phyloP scores from a whole-genome alignment of 1,139 yeast genomes.

The Nakaseomyces glabratus region DNA sequence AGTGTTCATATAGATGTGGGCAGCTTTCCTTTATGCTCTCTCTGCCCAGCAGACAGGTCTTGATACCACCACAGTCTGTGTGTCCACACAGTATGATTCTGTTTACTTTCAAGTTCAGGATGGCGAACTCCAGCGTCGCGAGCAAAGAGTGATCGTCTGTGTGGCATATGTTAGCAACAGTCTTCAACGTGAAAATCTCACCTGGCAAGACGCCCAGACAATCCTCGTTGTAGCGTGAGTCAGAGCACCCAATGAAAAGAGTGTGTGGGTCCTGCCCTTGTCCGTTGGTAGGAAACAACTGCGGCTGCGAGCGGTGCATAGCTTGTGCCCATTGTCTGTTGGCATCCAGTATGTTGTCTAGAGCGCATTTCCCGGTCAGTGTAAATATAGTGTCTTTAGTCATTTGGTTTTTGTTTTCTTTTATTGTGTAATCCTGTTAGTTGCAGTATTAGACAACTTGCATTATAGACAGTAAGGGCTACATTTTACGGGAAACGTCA shows the following conservation, averaged over 20 bases:
- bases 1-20: slow-evolving; percentile 30
- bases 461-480: too few species aligned
- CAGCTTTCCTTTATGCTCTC: slow-evolving; percentile 44
- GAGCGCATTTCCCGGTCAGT: slow-evolving; percentile 45
- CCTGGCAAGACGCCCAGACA: slow-evolving; percentile 83
- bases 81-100: slow-evolving; percentile 94
- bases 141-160: slow-evolving; percentile 68
- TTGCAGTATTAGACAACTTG: slow-evolving; percentile 5
- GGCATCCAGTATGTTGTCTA: slow-evolving; percentile 57
- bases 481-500: too few species aligned
- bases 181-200: slow-evolving; percentile 87
- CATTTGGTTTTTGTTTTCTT: slow-evolving; percentile 8
- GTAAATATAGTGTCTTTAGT: slow-evolving; percentile 39
- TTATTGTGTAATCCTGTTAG: slow-evolving; percentile 9
- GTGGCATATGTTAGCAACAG: slow-evolving; percentile 75
- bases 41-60: slow-evolving; percentile 64
- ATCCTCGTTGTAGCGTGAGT: slow-evolving; percentile 79
- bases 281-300: slow-evolving; percentile 56
- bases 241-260: slow-evolving; percentile 93
- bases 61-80: slow-evolving; percentile 93
- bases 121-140: slow-evolving; percentile 84
- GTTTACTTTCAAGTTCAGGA: slow-evolving; percentile 74
- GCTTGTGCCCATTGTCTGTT: slow-evolving; percentile 62
- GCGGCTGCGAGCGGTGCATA: slow-evolving; percentile 51
- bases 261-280: slow-evolving; percentile 91